These are phyloP conservation scores for Colletotrichum camelliae DNA, from an alignment of 2,329 filamentous ascomycete genomes.

Conservation along the genomic window DNA sequence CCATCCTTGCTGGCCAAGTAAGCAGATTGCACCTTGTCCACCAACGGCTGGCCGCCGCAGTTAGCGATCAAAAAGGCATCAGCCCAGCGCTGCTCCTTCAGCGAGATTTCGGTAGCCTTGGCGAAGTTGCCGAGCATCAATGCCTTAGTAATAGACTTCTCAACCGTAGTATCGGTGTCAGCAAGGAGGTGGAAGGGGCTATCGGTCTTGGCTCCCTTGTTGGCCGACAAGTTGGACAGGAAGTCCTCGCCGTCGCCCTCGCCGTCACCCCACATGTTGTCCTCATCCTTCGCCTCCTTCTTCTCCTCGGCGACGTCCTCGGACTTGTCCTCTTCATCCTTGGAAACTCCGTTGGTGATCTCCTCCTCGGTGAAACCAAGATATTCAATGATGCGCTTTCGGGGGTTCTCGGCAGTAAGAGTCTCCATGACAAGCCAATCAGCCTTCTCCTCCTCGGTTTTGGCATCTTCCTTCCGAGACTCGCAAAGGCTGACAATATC, in stretches of 20 bases:
- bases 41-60: slow-evolving; percentile 89
- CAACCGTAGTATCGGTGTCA: slow-evolving; percentile 81
- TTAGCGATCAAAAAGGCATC: slow-evolving; percentile 99
- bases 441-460: slow-evolving; percentile 88
- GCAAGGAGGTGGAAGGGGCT: slow-evolving; percentile 91
- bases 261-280: slow-evolving; percentile 80
- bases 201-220: slow-evolving; percentile 90
- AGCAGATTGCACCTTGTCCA: slow-evolving; percentile 90
- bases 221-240: slow-evolving; percentile 81
- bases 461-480: slow-evolving; percentile 74
- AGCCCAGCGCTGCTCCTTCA: slow-evolving; percentile 88
- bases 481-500: slow-evolving; percentile 82
- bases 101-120: slow-evolving; percentile 84
- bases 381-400: slow-evolving; percentile 84
- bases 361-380: slow-evolving; percentile 81
- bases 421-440: slow-evolving; percentile 97
- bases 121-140: slow-evolving; percentile 91
- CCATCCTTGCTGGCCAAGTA: slow-evolving; percentile 86
- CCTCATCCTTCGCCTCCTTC: slow-evolving; percentile 38
- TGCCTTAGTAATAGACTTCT: slow-evolving; percentile 85
- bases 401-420: slow-evolving; percentile 82
- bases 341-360: slow-evolving; percentile 52
- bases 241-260: slow-evolving; percentile 73
- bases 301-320: slow-evolving; percentile 36
- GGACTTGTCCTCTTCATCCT: slow-evolving; percentile 30